Conservation (phyloP, 2,329 filamentous ascomycete genomes). For the Neurospora sp. region DNA sequence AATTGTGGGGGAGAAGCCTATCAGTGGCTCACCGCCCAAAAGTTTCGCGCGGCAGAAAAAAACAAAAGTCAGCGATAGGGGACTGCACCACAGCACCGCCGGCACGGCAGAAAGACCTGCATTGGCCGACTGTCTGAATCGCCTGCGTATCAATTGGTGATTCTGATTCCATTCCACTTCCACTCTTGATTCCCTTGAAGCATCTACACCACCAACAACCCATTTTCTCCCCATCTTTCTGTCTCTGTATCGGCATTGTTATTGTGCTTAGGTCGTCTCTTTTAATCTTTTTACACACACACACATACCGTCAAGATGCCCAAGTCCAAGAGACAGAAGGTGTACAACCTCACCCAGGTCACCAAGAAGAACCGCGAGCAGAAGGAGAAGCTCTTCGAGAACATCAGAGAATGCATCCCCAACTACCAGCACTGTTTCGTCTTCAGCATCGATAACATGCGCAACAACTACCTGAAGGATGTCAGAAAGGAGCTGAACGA, state of each 20-base stretch:
- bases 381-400: slow-evolving; percentile 78
- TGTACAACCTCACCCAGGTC: slow-evolving; percentile 85
- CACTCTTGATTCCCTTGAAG: background rate
- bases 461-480: slow-evolving; percentile 90
- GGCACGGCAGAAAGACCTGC: slow-evolving; percentile 3
- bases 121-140: background rate
- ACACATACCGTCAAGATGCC: slow-evolving; percentile 55
- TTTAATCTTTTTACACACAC: background rate
- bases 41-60: slow-evolving; percentile 18
- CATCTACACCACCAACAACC: background rate
- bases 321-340: slow-evolving; percentile 85
- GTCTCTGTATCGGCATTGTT: background rate
- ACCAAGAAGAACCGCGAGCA: slow-evolving; percentile 90
- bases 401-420: slow-evolving; percentile 76
- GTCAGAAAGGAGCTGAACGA: slow-evolving; percentile 78
- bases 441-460: slow-evolving; percentile 93
- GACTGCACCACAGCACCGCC: slow-evolving; percentile 1
- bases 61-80: slow-evolving; percentile 2
- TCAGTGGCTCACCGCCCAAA: slow-evolving; percentile 16
- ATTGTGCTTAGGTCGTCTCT: background rate
- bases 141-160: background rate
- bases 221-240: background rate
- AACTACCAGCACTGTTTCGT: slow-evolving; percentile 88
- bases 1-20: slow-evolving; percentile 1
- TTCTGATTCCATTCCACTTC: background rate